Evolutionary conservation across 306 rosid genomes (phyloP), one percentile per base, ranked within the genome.

Genomic region (Geum urbanum): DNA sequence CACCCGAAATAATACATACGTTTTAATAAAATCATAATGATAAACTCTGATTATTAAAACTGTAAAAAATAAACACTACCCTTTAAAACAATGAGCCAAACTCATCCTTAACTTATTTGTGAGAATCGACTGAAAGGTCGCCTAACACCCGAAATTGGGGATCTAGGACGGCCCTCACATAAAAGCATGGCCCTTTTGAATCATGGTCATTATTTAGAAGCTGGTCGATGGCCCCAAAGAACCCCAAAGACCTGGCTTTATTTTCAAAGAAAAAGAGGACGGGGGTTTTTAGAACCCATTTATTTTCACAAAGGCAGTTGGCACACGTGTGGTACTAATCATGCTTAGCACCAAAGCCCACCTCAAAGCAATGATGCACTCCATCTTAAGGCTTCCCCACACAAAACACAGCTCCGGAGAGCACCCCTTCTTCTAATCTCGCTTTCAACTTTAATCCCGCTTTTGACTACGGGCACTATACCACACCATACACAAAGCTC

Each of bases 301-400:
- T 60, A 35, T 81, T 63, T 84, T 67, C 37, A 74, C 32, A 76
- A 81, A 79, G 85, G 89, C 91, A 84, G 92, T 85, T 90, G 98
- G 76, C 86, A 84, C 94, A 85, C 90, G 95, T 84, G 96, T 81
- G 89, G 77, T 72, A 56, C 79, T 90, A 87, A 94, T 94, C 95
- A 94, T 94, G 90, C 77, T 90, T 80, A 88, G 89, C 99, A 88
- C 92, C 83, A 75, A 80, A 81, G 58, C 82, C 78, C 76, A 72
- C 72, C 84, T 59, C 78, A 63, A 71, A 76, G 84, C 78, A 88
- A 91, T 88, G 85, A 88, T 89, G 78, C 85, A 59, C 62, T 81
- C 89, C 89, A 84, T 82, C 84, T 37, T 35, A 80, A 47, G 15
- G 37, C 37, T 32, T 32, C 37, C 37, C 37, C 37, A 32, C 37